A percentile compares a stretch with the other conserved stretches of the same genome.
phyloP scores from a whole-genome alignment of 148 eudicot species.

The Vaccinium vitisidaea region DNA sequence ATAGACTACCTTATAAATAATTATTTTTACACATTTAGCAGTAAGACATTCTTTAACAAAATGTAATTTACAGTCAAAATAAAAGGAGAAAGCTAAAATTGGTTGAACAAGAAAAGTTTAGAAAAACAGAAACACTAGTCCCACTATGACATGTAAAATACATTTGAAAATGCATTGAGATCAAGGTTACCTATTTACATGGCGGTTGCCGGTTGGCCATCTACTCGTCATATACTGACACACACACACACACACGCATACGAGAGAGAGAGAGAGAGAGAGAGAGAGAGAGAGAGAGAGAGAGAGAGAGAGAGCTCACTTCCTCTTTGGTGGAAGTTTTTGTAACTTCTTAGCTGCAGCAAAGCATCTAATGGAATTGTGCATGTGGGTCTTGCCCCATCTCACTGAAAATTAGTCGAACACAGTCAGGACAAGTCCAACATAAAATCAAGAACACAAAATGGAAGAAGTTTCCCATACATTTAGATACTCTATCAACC shows the following conservation, averaged over 20 bases:
- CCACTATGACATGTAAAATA: not conserved
- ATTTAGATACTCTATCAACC: not conserved
- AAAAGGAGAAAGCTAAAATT: not conserved
- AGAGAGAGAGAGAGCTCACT: constrained; percentile 46
- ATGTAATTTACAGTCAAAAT: not conserved
- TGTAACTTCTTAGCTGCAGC: constrained; percentile 46
- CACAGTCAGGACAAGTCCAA: constrained; percentile 17
- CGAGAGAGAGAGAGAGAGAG: not conserved
- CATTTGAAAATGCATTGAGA: not conserved
- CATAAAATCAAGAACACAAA: not conserved
- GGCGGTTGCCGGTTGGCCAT: not conserved
- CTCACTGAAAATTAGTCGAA: constrained; percentile 36
- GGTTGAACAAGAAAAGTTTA: not conserved
- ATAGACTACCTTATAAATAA: too few relatives aligned
- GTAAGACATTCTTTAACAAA: not conserved
- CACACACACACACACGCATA: not conserved
- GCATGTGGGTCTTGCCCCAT: constrained; percentile 32
- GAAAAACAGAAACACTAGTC: not conserved
- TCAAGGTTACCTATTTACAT: not conserved
- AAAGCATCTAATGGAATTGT: constrained; percentile 51
- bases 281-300: not conserved
- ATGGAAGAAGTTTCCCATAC: not conserved
- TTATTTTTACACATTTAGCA: not conserved
- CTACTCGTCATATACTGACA: not conserved
- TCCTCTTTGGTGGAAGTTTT: constrained; percentile 51